Percentiles rank a stretch among this genome's conserved stretches.
phyloP scores from a whole-genome alignment of 305 asterid genomes.

The Fraxinus latifolia region DNA sequence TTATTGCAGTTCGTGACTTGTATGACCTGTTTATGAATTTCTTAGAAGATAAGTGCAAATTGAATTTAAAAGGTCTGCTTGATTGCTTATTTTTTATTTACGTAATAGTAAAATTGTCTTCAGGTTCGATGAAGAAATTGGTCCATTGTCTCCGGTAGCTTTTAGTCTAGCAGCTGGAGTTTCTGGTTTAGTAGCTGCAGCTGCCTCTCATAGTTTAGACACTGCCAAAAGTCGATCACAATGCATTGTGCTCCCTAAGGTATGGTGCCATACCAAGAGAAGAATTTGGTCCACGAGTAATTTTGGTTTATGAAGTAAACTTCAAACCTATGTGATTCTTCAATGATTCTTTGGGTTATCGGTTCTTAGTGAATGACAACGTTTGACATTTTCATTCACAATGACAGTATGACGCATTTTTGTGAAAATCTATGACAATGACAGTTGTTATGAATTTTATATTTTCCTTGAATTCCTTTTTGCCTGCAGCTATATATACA shows the following conservation, averaged over 20 bases:
- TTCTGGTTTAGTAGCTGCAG: constrained; percentile 94
- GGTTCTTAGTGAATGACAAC: too few relatives aligned
- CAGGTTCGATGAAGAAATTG: constrained; percentile 43
- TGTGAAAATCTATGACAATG: neutral
- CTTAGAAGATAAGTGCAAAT: constrained; percentile 4
- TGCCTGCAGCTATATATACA: neutral
- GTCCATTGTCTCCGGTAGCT: constrained; percentile 79
- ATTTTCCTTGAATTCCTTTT: neutral
- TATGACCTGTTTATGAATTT: neutral
- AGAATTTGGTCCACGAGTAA: neutral
- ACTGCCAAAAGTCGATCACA: constrained; percentile 81
- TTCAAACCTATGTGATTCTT: too few relatives aligned
- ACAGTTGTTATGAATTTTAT: neutral
- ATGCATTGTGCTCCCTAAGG: constrained; percentile 84
- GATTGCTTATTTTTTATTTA: neutral
- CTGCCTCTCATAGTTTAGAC: constrained; percentile 89
- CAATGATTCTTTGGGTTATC: too few relatives aligned
- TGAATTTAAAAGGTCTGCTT: neutral
- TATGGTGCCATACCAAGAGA: constrained; percentile 25
- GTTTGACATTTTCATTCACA: neutral
- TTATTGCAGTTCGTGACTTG: neutral
- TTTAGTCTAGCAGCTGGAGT: constrained; percentile 86
- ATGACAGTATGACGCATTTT: neutral
- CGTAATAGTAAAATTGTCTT: neutral
- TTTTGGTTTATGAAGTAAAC: too few relatives aligned